Evolutionary conservation across 1,139 yeast species (phyloP).

Genomic region (Magnusiomyces ingens): DNA sequence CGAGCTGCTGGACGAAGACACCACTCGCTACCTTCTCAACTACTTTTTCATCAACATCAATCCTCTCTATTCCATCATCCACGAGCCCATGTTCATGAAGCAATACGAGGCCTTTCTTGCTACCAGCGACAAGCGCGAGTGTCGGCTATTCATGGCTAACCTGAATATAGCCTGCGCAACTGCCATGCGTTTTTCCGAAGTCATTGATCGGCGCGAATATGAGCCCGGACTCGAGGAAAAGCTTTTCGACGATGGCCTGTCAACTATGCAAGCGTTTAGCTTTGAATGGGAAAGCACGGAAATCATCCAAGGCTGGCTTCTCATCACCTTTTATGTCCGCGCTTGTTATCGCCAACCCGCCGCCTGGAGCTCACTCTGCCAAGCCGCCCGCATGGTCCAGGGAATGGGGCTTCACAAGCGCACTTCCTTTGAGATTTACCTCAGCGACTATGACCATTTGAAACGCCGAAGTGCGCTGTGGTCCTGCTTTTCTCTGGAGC

Average conservation of each 20-base stretch:
- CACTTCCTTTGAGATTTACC: neutral
- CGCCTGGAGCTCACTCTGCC: conserved; percentile 46
- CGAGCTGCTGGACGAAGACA: conserved; percentile 4
- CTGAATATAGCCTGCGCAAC: conserved; percentile 46
- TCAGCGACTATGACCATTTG: conserved; percentile 40
- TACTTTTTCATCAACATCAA: conserved; percentile 48
- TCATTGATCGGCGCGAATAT: conserved; percentile 30
- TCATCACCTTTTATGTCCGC: conserved; percentile 49
- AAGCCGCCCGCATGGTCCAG: conserved; percentile 48
- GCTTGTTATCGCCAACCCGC: conserved; percentile 54
- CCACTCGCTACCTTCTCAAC: conserved; percentile 31
- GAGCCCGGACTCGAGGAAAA: conserved; percentile 44
- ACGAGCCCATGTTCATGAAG: conserved; percentile 48
- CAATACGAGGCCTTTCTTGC: conserved; percentile 41
- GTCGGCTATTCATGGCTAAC: conserved; percentile 46
- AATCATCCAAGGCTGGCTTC: conserved; percentile 56
- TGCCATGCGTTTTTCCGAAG: conserved; percentile 48
- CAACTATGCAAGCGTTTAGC: conserved; percentile 43
- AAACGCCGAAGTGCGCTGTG: conserved; percentile 53
- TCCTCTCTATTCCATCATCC: conserved; percentile 49
- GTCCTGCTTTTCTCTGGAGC: conserved; percentile 51
- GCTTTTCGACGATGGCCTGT: conserved; percentile 46
- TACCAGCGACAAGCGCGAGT: conserved; percentile 23
- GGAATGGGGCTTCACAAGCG: conserved; percentile 48
- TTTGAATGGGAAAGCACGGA: conserved; percentile 68